phyloP scores from a whole-genome alignment of 140 eudicot species.

The Bidens hawaiensis region DNA sequence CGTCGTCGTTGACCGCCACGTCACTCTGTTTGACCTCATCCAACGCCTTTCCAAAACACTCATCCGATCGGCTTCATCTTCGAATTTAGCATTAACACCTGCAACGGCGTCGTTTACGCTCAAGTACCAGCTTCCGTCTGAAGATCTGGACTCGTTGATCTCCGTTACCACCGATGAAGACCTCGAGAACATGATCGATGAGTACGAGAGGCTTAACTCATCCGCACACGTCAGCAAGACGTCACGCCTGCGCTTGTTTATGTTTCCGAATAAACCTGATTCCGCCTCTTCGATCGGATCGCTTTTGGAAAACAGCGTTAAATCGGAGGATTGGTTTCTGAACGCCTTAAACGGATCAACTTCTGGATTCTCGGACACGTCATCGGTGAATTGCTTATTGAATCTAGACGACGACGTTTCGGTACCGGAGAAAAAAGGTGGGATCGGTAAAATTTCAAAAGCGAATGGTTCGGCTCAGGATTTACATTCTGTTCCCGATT shows the following conservation, averaged over 20 bases:
- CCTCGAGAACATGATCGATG: constrained; percentile 81
- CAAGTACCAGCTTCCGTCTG: constrained; percentile 75
- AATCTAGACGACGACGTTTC: constrained; percentile 70
- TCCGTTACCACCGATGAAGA: constrained; percentile 77
- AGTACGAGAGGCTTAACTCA: constrained; percentile 45
- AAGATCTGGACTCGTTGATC: constrained; percentile 78
- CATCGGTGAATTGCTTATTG: constrained; percentile 72
- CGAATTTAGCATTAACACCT: too few species aligned
- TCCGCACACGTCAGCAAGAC: constrained; percentile 32
- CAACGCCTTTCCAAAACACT: constrained; percentile 66
- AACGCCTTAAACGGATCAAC: constrained; percentile 61
- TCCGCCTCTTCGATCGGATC: constrained; percentile 49
- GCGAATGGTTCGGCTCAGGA: constrained; percentile 36
- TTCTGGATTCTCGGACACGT: constrained; percentile 61
- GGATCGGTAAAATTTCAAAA: constrained; percentile 22
- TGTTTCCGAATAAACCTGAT: constrained; percentile 53
- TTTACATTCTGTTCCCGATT: constrained; percentile 78
- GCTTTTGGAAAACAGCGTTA: constrained; percentile 45
- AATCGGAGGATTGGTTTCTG: constrained; percentile 87
- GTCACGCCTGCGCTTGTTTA: constrained; percentile 50
- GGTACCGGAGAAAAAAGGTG: constrained; percentile 28
- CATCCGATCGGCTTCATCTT: constrained; percentile 21
- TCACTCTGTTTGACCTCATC: constrained; percentile 49
- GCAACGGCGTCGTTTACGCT: constrained; percentile 27
- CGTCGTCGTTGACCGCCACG: constrained; percentile 61